Percentiles rank a stretch among this genome's conserved stretches.
phyloP scores from a whole-genome alignment of 2,329 filamentous ascomycete genomes.

The Akanthomyces dipterigenus region DNA sequence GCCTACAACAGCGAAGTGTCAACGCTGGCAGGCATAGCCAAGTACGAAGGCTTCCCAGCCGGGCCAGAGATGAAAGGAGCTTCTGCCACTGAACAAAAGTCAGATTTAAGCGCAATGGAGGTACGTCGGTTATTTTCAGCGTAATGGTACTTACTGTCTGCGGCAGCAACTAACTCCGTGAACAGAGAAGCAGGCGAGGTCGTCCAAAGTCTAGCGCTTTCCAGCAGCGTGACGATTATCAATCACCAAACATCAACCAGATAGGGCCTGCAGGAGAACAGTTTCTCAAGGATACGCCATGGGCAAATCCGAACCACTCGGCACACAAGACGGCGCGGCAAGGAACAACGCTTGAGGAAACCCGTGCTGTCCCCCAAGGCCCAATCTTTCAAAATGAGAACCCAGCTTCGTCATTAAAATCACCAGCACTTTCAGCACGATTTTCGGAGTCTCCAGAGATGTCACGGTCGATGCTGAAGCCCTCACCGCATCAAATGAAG shows the following conservation, averaged over 20 bases:
- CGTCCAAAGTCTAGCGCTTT: constrained; percentile 31
- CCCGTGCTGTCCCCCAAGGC: constrained; percentile 3
- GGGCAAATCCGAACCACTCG: constrained; percentile 86
- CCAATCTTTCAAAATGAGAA: constrained; percentile 10
- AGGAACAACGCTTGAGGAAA: constrained; percentile 15
- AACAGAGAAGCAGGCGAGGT: constrained; percentile 27
- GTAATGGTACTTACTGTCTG: background rate
- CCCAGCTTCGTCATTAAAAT: constrained; percentile 12
- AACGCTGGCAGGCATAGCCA: constrained; percentile 80
- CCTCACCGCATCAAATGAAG: constrained; percentile 27
- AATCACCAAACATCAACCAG: constrained; percentile 40
- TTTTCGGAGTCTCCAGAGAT: constrained; percentile 39
- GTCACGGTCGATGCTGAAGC: constrained; percentile 30
- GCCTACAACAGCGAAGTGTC: constrained; percentile 96
- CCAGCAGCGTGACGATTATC: constrained; percentile 40
- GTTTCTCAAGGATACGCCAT: constrained; percentile 82
- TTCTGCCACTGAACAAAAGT: constrained; percentile 66
- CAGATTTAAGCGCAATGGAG: constrained; percentile 83
- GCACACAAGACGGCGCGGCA: constrained; percentile 47
- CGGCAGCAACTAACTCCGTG: constrained; percentile 1
- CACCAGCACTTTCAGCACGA: constrained; percentile 21
- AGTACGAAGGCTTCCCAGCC: constrained; percentile 92
- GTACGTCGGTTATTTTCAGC: constrained; percentile 38
- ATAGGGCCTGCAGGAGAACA: constrained; percentile 70
- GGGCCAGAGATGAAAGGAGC: constrained; percentile 78